phyloP scores from a whole-genome alignment of 2,329 filamentous ascomycete genomes.

The Cytospora schulzeri region DNA sequence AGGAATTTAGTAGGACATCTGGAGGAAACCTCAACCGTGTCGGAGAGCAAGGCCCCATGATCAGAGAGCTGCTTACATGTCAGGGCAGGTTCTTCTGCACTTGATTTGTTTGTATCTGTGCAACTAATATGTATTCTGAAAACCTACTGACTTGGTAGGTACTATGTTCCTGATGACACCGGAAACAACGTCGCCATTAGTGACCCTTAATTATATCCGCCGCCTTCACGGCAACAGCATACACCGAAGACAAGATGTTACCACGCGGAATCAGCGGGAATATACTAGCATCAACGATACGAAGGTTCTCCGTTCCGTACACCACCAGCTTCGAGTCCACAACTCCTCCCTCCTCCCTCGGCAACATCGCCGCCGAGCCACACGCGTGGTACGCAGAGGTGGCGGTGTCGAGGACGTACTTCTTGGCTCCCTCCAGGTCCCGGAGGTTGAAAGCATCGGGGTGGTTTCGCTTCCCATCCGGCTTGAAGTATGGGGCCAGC shows the following conservation, averaged over 20 bases:
- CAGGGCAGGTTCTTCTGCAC: too few relatives aligned
- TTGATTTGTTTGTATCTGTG: too few relatives aligned
- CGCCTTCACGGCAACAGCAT: conserved; percentile 43
- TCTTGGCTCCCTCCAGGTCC: conserved; percentile 32
- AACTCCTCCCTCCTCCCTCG: conserved; percentile 45
- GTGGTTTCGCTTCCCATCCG: conserved; percentile 39
- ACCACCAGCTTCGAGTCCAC: conserved; percentile 45
- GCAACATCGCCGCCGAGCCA: conserved; percentile 47
- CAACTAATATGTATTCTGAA: too few relatives aligned
- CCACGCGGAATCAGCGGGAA: conserved; percentile 45
- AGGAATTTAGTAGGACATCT: too few relatives aligned
- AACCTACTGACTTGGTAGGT: too few relatives aligned
- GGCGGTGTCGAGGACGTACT: conserved; percentile 30
- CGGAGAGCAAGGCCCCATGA: too few relatives aligned
- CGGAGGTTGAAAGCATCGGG: conserved; percentile 32
- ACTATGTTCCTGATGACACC: too few relatives aligned
- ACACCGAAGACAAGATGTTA: conserved; percentile 34
- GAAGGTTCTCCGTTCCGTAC: conserved; percentile 46
- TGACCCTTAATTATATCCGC: conserved; percentile 35
- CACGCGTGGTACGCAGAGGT: conserved; percentile 39
- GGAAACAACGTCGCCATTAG: too few relatives aligned
- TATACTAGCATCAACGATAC: conserved; percentile 47
- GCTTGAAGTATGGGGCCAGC: conserved; percentile 38
- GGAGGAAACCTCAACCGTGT: too few relatives aligned
- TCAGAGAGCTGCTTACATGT: too few relatives aligned